Conservation (phyloP, 2,329 filamentous ascomycete genomes). For the Ceratocystis papillata region DNA sequence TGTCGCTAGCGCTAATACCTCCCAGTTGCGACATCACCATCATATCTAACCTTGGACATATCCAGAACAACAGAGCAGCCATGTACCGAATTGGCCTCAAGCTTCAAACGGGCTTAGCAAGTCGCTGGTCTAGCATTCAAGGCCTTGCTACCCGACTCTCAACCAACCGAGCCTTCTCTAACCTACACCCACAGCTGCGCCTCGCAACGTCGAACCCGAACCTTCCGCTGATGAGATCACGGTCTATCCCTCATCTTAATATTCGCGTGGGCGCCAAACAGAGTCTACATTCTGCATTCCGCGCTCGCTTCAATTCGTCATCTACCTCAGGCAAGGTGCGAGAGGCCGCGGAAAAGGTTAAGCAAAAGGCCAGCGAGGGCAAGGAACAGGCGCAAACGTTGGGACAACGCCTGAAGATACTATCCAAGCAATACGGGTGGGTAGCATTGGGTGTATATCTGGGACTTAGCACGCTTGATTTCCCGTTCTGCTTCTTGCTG, state of each 20-base stretch:
- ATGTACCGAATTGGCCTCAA: slow-evolving; percentile 16
- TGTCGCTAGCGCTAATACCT: not conserved
- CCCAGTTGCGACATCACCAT: not conserved
- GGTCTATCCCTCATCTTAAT: not conserved
- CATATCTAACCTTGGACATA: not conserved
- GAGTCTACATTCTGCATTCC: not conserved
- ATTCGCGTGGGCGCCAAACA: not conserved
- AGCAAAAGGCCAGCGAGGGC: slow-evolving; percentile 19
- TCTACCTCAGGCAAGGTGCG: slow-evolving; percentile 16
- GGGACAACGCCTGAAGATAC: slow-evolving; percentile 63
- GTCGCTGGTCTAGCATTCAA: slow-evolving; percentile 12
- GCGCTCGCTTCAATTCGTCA: slow-evolving; percentile 13
- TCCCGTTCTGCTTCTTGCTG: slow-evolving; percentile 87
- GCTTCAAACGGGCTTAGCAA: not conserved
- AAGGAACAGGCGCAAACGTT: slow-evolving; percentile 36
- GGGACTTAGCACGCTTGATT: slow-evolving; percentile 70
- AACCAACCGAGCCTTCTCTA: slow-evolving; percentile 10
- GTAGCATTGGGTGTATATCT: slow-evolving; percentile 86
- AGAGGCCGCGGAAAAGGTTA: slow-evolving; percentile 18
- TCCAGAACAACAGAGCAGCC: not conserved
- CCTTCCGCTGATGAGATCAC: not conserved
- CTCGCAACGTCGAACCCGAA: not conserved
- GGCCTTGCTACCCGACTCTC: not conserved
- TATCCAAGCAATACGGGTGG: slow-evolving; percentile 92
- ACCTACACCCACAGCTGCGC: not conserved